phyloP scores from a whole-genome alignment of 129 eudicot species.

The Lonicera japonica region DNA sequence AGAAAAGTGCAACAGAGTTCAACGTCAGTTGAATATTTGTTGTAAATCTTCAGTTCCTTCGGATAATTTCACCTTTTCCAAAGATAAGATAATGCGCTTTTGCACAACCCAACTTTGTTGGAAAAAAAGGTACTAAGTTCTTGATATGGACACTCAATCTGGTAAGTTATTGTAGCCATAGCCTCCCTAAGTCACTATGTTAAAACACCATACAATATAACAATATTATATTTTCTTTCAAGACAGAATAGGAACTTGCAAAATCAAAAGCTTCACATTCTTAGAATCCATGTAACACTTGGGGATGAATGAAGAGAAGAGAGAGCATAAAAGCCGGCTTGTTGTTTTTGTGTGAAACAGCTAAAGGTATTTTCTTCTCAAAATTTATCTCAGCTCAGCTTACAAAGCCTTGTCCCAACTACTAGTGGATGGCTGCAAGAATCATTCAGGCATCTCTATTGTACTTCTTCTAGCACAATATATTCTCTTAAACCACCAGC shows the following conservation, averaged over 20 bases:
- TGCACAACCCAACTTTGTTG: too few species aligned
- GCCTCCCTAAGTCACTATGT: too few species aligned
- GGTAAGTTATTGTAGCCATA: background rate
- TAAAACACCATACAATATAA: background rate
- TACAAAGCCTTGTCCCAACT: too few species aligned
- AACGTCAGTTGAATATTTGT: background rate
- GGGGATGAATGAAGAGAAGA: background rate
- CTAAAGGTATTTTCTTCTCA: too few species aligned
- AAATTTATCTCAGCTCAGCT: too few species aligned
- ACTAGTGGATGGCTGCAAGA: too few species aligned
- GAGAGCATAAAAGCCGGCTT: background rate
- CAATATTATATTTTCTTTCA: background rate
- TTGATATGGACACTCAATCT: background rate
- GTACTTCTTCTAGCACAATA: too few species aligned
- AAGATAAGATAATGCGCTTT: too few species aligned
- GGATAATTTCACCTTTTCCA: too few species aligned
- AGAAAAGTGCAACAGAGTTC: constrained; percentile 14
- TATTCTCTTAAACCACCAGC: too few species aligned
- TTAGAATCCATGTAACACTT: background rate
- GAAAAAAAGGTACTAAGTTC: background rate
- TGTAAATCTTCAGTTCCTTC: background rate
- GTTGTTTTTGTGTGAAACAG: too few species aligned
- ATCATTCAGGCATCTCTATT: too few species aligned
- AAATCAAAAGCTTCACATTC: background rate
- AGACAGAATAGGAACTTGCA: background rate